Conservation (phyloP, 2,329 filamentous ascomycete species). For the Colletotrichum spaethianum region DNA sequence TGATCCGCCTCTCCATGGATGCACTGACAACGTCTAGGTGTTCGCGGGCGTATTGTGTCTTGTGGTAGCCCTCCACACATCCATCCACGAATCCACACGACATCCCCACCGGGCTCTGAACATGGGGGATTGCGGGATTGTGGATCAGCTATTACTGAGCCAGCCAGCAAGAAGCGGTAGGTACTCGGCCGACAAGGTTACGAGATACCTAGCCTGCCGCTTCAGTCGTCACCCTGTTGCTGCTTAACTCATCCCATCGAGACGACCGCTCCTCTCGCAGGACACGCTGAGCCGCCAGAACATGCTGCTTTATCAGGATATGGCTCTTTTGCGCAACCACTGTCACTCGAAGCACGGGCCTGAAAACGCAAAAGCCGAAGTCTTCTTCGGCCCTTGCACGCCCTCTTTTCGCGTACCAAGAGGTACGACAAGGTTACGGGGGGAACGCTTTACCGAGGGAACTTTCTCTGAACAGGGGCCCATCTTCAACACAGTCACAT, state of each 20-base stretch:
- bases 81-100: conserved; percentile 38
- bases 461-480: conserved; percentile 5
- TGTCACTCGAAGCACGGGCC: neutral
- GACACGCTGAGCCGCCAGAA: neutral
- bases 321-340: too few species aligned
- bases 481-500: conserved; percentile 24
- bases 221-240: neutral
- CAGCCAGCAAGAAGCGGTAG: conserved; percentile 1
- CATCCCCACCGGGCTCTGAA: neutral
- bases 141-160: conserved; percentile 18
- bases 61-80: conserved; percentile 29
- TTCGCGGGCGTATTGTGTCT: conserved; percentile 10
- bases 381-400: neutral
- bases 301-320: neutral
- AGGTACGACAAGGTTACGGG: conserved; percentile 8
- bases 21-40: too few species aligned
- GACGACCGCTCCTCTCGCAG: neutral
- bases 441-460: conserved; percentile 33
- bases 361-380: neutral
- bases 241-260: neutral
- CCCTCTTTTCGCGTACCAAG: neutral
- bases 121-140: conserved; percentile 21
- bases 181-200: conserved; percentile 21
- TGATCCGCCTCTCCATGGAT: conserved; percentile 29
- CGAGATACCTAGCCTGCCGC: conserved; percentile 14